Base-by-base conservation (phyloP, 164 flowering plant genomes). In the Kalanchoe fedtschenkoi region DNA sequence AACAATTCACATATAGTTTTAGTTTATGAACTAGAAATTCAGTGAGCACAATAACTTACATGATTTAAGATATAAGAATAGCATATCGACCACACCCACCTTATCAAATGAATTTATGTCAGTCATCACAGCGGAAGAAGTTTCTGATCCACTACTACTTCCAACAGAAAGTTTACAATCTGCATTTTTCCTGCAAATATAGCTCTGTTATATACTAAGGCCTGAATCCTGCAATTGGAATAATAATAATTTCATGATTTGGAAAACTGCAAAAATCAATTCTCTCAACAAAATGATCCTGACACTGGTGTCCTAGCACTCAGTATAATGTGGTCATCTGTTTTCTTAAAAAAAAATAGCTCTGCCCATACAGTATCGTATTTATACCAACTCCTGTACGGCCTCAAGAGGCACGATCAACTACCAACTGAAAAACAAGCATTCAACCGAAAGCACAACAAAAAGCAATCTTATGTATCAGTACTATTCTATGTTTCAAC, bases 61-160 rank as follows among this genome's bases (percentile, higher is more conserved):
- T 51, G 6, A 9, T 29, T 21, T 66, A 7, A 34, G 54, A 16
- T 51, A 1, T 2, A 22, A 9, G n/a, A 15, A 30, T 43, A 33
- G 6, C 10, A 34, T 30, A 35, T 33, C 24, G 16, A 24, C 33
- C 62, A 33, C 10, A 7, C 13, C 17, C 66, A 87, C 98, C 93
- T 84, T 77, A 71, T 92, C 93, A 78, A 92, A 83, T 44, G 91
- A 83, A 70, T 81, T 83, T 61, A 78, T 44, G 34, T 80, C 85
- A 67, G 62, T 77, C 62, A 63, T 71, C 47, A 61, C 33, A 21
- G 72, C 39, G 55, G 72, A 69, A 65, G 46, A 19, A 59, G 60
- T 58, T 73, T 62, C 72, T 51, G 78, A 58, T 58, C 53, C 71
- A 59, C 35, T 64, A 51, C 22, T 26, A 60, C 65, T 72, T 70